Evolutionary conservation across 768 basidiomycete species (phyloP).

Genomic region (Psilocybe subaeruginosa): DNA sequence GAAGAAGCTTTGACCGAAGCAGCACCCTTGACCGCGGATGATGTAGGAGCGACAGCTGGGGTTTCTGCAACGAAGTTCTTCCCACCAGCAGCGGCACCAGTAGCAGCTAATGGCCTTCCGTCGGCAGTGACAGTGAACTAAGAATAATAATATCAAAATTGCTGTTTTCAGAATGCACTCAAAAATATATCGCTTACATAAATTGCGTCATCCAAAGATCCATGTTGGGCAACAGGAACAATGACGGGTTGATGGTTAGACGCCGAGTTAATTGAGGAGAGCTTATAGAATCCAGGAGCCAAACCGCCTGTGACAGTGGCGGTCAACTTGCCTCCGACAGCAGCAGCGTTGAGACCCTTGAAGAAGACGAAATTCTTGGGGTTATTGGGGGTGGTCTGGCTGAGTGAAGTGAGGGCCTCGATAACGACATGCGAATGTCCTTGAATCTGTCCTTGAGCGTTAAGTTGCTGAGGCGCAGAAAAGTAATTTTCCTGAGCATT

Average conservation of each 20-base stretch:
- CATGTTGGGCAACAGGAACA: conserved; percentile 65
- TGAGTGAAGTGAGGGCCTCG: conserved; percentile 47
- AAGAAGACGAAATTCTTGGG: conserved; percentile 62
- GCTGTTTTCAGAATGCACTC: neutral
- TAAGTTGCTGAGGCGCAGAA: conserved; percentile 58
- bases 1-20: conserved; percentile 5
- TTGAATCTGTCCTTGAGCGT: conserved; percentile 51
- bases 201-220: conserved; percentile 59
- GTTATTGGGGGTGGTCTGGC: conserved; percentile 49
- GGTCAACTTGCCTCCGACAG: conserved; percentile 49
- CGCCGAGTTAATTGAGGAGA: conserved; percentile 60
- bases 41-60: conserved; percentile 1
- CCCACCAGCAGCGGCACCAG: neutral
- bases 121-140: conserved; percentile 29
- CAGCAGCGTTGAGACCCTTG: conserved; percentile 52
- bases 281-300: conserved; percentile 58
- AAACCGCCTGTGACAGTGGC: conserved; percentile 58
- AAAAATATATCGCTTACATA: conserved; percentile 43
- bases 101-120: conserved; percentile 15
- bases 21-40: neutral
- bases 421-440: conserved; percentile 66
- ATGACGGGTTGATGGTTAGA: conserved; percentile 64
- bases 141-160: neutral
- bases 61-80: neutral
- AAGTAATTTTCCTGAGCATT: conserved; percentile 58